Percentiles rank a stretch among this genome's conserved stretches.
Evolutionary conservation across 495 filamentous ascomycete species (phyloP).

Genomic region (Penicillium pancosmium): DNA sequence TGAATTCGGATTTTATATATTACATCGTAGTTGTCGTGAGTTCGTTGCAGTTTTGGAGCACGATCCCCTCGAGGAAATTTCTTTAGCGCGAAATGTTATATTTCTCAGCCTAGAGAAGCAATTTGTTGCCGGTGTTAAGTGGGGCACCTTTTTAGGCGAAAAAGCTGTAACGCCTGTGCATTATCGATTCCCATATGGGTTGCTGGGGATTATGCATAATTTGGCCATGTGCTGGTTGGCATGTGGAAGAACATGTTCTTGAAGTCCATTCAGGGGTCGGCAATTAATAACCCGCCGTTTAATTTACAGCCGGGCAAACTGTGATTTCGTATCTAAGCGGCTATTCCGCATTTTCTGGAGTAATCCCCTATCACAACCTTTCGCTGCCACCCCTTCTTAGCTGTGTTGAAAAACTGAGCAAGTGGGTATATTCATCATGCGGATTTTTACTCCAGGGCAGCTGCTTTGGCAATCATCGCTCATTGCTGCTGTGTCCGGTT

Average conservation of each 20-base stretch:
- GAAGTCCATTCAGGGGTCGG: conserved; percentile 18
- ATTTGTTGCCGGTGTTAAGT: neutral
- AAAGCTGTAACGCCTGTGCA: neutral
- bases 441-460: conserved; percentile 5
- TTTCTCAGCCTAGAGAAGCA: neutral
- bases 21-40: neutral
- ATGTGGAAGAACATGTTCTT: conserved; percentile 7
- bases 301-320: too few species aligned
- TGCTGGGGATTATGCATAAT: conserved; percentile 1
- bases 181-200: neutral
- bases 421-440: conserved; percentile 14
- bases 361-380: neutral
- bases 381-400: neutral
- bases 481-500: conserved; percentile 10
- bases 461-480: conserved; percentile 18
- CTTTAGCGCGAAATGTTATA: neutral
- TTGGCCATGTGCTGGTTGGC: neutral
- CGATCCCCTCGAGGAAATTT: neutral
- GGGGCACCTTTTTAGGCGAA: neutral
- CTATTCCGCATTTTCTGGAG: neutral
- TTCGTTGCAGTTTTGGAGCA: neutral
- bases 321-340: neutral
- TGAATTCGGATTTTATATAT: neutral
- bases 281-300: conserved; percentile 1
- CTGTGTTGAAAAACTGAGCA: neutral